Conservation (phyloP, 1,139 yeast genomes). For the Yamadazyma trypodendri region DNA sequence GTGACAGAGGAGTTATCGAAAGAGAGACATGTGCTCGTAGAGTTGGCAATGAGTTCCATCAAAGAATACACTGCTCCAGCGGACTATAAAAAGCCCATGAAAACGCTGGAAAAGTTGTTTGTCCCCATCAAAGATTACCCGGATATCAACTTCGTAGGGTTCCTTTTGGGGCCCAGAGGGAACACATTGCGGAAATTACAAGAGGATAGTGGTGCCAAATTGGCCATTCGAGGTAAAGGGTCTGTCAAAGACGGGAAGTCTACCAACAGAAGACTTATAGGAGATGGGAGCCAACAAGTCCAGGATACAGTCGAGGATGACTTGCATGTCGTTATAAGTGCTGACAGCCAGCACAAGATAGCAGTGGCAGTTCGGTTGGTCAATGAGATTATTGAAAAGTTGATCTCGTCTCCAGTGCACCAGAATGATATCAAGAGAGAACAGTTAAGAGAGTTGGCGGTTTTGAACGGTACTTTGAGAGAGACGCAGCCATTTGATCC, state of each 20-base stretch:
- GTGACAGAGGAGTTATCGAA: constrained; percentile 62
- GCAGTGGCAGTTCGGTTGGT: constrained; percentile 74
- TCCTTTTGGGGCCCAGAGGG: constrained; percentile 93
- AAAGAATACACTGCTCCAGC: constrained; percentile 83
- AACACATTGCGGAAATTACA: constrained; percentile 81
- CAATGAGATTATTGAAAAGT: constrained; percentile 75
- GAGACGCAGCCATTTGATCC: constrained; percentile 72
- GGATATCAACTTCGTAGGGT: constrained; percentile 88
- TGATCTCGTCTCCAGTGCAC: constrained; percentile 86
- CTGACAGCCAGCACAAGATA: constrained; percentile 78
- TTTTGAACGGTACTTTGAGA: constrained; percentile 88
- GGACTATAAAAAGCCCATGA: constrained; percentile 70
- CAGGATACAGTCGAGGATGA: constrained; percentile 54
- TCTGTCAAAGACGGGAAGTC: constrained; percentile 91
- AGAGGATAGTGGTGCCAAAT: constrained; percentile 78
- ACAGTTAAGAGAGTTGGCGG: constrained; percentile 89
- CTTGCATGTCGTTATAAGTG: constrained; percentile 82
- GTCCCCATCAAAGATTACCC: constrained; percentile 89
- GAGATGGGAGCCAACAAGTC: constrained; percentile 20
- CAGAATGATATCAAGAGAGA: constrained; percentile 89
- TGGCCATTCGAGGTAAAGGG: constrained; percentile 90
- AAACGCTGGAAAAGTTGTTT: constrained; percentile 76
- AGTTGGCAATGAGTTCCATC: constrained; percentile 64
- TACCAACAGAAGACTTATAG: constrained; percentile 11
- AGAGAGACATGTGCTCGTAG: constrained; percentile 78